These are phyloP conservation scores for Diophrys appendiculata DNA, from an alignment of 73 alveolate genomes.

Conservation along the genomic window DNA sequence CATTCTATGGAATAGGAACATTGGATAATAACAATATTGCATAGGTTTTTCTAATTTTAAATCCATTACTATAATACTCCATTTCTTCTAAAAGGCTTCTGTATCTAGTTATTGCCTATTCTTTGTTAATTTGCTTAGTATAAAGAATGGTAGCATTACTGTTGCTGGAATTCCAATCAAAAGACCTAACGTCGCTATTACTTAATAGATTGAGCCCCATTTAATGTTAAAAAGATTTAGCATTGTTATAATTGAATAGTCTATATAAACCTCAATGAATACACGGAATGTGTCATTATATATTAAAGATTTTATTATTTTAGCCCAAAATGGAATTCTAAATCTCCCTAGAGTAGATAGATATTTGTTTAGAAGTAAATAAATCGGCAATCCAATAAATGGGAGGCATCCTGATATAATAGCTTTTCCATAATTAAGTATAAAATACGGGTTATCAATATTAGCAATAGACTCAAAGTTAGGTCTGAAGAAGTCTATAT, in stretches of 20 bases:
- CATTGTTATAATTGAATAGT: background rate
- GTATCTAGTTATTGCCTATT: background rate
- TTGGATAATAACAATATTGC: background rate
- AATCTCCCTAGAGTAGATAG: too few species aligned
- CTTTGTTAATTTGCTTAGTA: background rate
- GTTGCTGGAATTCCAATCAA: background rate
- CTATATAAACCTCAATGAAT: background rate
- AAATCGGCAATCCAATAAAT: too few species aligned
- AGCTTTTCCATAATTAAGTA: too few species aligned
- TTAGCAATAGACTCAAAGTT: too few species aligned
- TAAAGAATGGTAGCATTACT: background rate
- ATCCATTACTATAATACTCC: background rate
- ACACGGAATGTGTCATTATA: background rate
- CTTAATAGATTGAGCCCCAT: background rate
- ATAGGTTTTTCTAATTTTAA: background rate
- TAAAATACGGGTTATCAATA: too few species aligned
- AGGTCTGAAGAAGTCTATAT: too few species aligned
- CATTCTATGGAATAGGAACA: background rate
- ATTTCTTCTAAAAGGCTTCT: background rate
- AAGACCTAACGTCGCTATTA: background rate
- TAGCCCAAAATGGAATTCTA: too few species aligned
- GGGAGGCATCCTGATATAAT: too few species aligned
- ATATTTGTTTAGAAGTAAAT: too few species aligned
- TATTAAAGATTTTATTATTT: too few species aligned
- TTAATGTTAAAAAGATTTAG: background rate